Percentiles rank a stretch among this genome's conserved stretches.
Conservation (phyloP, 2,329 filamentous ascomycete genomes). For the Raffaelea arxii region DNA sequence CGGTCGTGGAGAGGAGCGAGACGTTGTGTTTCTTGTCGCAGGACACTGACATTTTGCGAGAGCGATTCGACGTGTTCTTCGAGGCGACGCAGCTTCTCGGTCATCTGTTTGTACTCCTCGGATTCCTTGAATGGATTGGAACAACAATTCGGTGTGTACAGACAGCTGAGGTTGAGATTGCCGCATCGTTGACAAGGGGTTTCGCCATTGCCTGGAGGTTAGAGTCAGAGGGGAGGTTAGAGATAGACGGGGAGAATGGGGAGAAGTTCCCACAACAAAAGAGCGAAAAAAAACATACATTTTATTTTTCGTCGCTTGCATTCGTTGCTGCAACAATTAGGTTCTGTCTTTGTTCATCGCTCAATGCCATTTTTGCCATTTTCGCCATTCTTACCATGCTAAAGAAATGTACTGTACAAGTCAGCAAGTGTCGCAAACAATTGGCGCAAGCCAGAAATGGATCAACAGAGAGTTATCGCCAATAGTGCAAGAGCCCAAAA, state of each 20-base stretch:
- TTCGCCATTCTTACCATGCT: conserved; percentile 48
- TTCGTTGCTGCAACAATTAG: conserved; percentile 43
- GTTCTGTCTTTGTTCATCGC: too few relatives aligned
- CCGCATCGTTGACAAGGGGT: conserved; percentile 58
- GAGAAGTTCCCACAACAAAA: conserved; percentile 13
- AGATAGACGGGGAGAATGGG: not conserved
- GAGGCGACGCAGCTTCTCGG: conserved; percentile 59
- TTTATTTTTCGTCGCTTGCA: conserved; percentile 32
- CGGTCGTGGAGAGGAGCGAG: conserved; percentile 34
- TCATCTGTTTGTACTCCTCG: conserved; percentile 76
- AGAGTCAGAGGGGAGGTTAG: conserved; percentile 3
- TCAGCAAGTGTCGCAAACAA: too few relatives aligned
- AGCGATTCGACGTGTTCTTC: conserved; percentile 79
- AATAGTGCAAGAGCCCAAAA: too few relatives aligned
- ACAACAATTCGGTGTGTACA: conserved; percentile 17
- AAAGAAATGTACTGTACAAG: conserved; percentile 55
- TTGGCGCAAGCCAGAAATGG: too few relatives aligned
- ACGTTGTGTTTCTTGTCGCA: conserved; percentile 47
- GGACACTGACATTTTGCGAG: conserved; percentile 58
- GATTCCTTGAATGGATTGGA: conserved; percentile 36
- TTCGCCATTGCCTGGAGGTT: conserved; percentile 45
- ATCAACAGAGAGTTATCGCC: not conserved
- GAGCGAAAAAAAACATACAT: conserved; percentile 18
- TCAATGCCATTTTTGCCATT: too few relatives aligned
- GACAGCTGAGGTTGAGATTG: conserved; percentile 47